phyloP scores from a whole-genome alignment of 257 asterid genomes.

The Jacaranda copaia region DNA sequence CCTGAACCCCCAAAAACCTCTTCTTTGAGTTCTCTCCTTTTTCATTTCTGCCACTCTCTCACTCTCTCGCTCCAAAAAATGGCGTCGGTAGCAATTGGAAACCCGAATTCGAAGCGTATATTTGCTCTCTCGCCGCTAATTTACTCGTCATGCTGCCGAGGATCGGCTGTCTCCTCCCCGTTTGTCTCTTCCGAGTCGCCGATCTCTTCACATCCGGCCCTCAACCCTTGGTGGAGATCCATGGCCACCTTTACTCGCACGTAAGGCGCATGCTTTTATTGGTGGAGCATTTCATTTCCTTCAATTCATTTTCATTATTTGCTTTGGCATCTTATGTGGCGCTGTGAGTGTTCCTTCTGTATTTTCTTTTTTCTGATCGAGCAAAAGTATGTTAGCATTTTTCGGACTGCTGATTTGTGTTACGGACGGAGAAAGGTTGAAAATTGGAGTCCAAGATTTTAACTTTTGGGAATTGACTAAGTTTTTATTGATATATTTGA shows the following conservation, averaged over 20 bases:
- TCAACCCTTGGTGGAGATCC: conserved; percentile 48
- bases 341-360: background rate
- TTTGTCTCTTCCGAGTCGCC: conserved; percentile 23
- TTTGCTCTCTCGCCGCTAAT: conserved; percentile 32
- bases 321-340: background rate
- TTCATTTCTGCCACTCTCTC: background rate
- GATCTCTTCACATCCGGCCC: conserved; percentile 26
- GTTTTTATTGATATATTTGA: conserved; percentile 8
- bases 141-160: conserved; percentile 39
- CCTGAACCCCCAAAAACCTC: background rate
- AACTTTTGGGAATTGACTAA: background rate
- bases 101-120: conserved; percentile 41
- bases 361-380: no score
- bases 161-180: conserved; percentile 29
- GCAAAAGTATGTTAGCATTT: no score
- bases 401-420: conserved; percentile 9
- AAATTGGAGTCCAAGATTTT: background rate
- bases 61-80: conserved; percentile 25
- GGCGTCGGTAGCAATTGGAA: conserved; percentile 49
- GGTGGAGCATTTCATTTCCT: background rate
- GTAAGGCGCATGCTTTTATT: conserved; percentile 27
- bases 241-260: conserved; percentile 55
- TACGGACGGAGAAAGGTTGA: background rate
- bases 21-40: no score
- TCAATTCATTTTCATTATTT: background rate